A percentile compares a stretch with the other conserved stretches of the same genome.
Evolutionary conservation across 345 rosid genomes (phyloP).

Genomic region (Eucalyptus fibrosa): DNA sequence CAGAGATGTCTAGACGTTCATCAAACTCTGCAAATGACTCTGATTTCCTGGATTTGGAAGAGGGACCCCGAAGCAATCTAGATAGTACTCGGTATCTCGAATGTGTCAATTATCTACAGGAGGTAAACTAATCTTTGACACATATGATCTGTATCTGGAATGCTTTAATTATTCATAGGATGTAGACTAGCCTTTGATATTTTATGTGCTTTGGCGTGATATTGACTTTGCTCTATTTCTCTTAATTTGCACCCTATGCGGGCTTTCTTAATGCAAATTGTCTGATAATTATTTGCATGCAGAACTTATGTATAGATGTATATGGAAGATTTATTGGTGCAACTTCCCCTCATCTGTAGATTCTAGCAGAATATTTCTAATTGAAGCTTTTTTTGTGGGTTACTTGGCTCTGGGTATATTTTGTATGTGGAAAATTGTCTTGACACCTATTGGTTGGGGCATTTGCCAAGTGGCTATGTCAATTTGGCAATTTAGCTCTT

Average conservation of each 20-base stretch:
- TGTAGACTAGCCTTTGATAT: background rate
- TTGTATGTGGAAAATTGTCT: background rate
- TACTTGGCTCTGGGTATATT: background rate
- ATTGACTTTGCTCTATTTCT: background rate
- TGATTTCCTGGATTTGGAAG: constrained; percentile 43
- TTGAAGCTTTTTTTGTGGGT: background rate
- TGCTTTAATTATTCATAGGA: background rate
- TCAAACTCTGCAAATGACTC: constrained; percentile 47
- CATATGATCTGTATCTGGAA: background rate
- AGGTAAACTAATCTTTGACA: constrained; percentile 29
- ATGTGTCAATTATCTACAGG: constrained; percentile 78
- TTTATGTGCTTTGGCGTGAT: background rate
- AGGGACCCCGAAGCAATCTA: constrained; percentile 84
- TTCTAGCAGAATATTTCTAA: background rate
- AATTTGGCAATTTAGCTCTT: background rate
- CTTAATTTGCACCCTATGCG: background rate
- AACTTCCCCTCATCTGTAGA: background rate
- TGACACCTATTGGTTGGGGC: background rate
- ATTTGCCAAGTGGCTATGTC: background rate
- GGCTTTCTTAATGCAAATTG: background rate
- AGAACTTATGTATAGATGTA: background rate
- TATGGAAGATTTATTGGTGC: background rate
- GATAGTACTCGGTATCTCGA: constrained; percentile 67
- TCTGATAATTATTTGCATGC: background rate
- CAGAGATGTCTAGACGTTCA: constrained; percentile 73